Conservation (phyloP, 139 green algal genomes). For the Penium margaritaceum region DNA sequence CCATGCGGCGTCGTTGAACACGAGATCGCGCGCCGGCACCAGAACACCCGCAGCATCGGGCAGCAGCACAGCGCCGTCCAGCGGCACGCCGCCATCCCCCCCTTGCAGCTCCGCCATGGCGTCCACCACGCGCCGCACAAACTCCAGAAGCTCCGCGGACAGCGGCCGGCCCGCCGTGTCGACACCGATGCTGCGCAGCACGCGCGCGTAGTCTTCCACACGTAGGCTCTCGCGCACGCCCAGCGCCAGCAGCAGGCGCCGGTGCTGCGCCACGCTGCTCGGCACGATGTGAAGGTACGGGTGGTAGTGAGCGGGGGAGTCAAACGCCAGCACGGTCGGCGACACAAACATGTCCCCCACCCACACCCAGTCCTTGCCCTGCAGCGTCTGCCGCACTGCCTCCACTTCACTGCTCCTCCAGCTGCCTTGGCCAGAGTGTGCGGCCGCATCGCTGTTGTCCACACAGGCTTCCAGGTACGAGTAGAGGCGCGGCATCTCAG, state of each 20-base stretch:
- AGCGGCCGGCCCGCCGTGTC: slow-evolving; percentile 8
- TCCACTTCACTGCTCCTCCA: no score
- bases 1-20: slow-evolving; percentile 67
- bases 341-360: slow-evolving; percentile 49
- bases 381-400: slow-evolving; percentile 14
- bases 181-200: slow-evolving; percentile 13
- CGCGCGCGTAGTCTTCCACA: slow-evolving; percentile 22
- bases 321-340: slow-evolving; percentile 27
- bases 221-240: slow-evolving; percentile 28
- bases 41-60: slow-evolving; percentile 52
- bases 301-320: slow-evolving; percentile 38
- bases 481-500: slow-evolving; percentile 21
- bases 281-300: slow-evolving; percentile 54
- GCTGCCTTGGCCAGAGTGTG: no score
- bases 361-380: slow-evolving; percentile 39
- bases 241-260: slow-evolving; percentile 22
- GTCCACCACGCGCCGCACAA: slow-evolving; percentile 26
- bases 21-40: slow-evolving; percentile 39
- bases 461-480: neutral
- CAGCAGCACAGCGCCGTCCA: slow-evolving; percentile 33
- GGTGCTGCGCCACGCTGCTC: slow-evolving; percentile 16
- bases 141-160: slow-evolving; percentile 18
- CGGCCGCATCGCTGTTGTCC: neutral
- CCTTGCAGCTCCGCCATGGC: slow-evolving; percentile 14
- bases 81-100: neutral